These are phyloP conservation scores for Globisporangium carolinianum DNA, from an alignment of 352 stramenopile genomes.

Conservation along the genomic window DNA sequence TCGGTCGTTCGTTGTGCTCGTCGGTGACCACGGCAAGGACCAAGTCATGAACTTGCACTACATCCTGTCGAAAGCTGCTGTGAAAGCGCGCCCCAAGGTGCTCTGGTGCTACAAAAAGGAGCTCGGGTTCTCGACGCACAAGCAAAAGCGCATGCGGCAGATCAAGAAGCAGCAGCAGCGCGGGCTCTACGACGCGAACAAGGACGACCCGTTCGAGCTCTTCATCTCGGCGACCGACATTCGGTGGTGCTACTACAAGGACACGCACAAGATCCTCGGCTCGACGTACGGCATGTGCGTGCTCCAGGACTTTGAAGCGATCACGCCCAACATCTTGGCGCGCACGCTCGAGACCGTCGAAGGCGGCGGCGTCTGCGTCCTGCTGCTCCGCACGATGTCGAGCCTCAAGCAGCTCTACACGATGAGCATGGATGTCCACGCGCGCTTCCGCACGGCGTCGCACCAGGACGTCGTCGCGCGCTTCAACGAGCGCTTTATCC, in stretches of 20 bases:
- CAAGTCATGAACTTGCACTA: constrained; percentile 99
- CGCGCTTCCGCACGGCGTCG: constrained; percentile 88
- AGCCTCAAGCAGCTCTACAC: constrained; percentile 98
- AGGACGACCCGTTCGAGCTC: constrained; percentile 97
- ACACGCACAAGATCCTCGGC: constrained; percentile 98
- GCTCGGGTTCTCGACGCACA: constrained; percentile 98
- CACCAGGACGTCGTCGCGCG: constrained; percentile 94
- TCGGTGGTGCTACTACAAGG: constrained; percentile 99
- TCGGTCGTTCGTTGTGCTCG: constrained; percentile 96
- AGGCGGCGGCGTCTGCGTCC: constrained; percentile 95
- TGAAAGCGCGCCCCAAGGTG: constrained; percentile 94
- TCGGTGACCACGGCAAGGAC: constrained; percentile 99
- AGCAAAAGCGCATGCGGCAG: constrained; percentile 91
- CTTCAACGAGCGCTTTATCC: constrained; percentile 99
- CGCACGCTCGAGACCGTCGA: constrained; percentile 99
- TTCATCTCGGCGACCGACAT: constrained; percentile 99
- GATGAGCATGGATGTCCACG: constrained; percentile 97
- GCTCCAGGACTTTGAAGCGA: constrained; percentile 98
- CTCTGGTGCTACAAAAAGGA: constrained; percentile 99
- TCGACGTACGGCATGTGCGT: constrained; percentile 98
- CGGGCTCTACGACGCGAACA: constrained; percentile 89
- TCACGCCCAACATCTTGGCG: constrained; percentile 99
- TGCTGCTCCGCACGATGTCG: constrained; percentile 97
- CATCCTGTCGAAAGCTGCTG: constrained; percentile 94
- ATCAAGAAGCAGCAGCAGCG: constrained; percentile 94